Evolutionary conservation across 305 asterid species (phyloP), one percentile per base, ranked within the genome.

Genomic region (Fraxinus xanthoxyloides): DNA sequence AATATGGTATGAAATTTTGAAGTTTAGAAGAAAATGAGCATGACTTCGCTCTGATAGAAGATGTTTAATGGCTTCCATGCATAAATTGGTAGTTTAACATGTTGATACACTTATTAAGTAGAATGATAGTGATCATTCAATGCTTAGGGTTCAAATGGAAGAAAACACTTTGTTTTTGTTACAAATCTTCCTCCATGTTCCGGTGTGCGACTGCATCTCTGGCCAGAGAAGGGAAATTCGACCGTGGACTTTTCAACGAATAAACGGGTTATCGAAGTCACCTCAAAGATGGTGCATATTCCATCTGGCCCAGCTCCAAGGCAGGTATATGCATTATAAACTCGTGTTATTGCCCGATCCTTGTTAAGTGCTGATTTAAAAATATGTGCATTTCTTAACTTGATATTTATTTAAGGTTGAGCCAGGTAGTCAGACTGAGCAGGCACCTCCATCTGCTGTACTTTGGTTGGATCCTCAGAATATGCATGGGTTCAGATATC

Each of bases 251-350:
- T 84, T 56, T 85, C 95, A 56, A 81, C 83, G 2, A 79, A 87
- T 82, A 86, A 89, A 67, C 84, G 85, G 76, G 91, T 87, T 75
- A 84, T 93, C 80, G 99, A 97, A 83, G 94, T 97, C 84, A 94
- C 98, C 51, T 93, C 95, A 81, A 92, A 91, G 88, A 93, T 95
- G 97, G 91, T 92, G 83, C 98, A 87, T 83, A 92, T 97, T 88
- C 99, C 99, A 6, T 94, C 99, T 54, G 96, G 99, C 82, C 98
- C 99, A 76, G 97, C 99, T 85, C 99, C 98, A 76, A 92, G 92
- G 93, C 99, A 97, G 99, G 99, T 97, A 93, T 83, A 81, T 51
- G 63, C 83, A 28, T 80, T 79, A 77, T 75, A 76, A 40, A 28
- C 43, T 75, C 75, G 82, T 80, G 72, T 80, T 83, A 67, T 79